Conservation (phyloP, 495 filamentous ascomycete genomes). For the Glonium stellatum region DNA sequence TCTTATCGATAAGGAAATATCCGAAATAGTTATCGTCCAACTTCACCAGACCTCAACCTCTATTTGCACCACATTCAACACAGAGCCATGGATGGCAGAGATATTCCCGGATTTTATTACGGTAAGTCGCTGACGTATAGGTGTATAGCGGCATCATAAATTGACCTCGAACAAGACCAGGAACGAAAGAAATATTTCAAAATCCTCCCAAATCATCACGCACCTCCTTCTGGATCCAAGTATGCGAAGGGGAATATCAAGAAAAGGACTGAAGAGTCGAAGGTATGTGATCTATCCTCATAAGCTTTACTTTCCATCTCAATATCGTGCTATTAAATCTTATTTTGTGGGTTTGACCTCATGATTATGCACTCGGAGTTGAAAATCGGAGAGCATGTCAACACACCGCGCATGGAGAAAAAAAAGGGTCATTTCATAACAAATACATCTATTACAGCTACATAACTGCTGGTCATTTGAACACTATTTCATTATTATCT, state of each 20-base stretch:
- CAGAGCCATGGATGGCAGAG: constrained; percentile 28
- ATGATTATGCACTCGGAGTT: too few species aligned
- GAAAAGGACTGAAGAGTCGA: constrained; percentile 33
- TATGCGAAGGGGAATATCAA: constrained; percentile 46
- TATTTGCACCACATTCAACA: not conserved
- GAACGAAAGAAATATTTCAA: constrained; percentile 56
- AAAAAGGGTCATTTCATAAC: too few species aligned
- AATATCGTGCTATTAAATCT: not conserved
- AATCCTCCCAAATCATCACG: constrained; percentile 46
- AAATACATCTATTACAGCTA: too few species aligned
- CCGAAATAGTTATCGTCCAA: constrained; percentile 6
- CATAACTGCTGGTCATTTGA: too few species aligned
- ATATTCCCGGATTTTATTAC: constrained; percentile 46
- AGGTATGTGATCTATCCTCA: not conserved
- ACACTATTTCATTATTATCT: too few species aligned
- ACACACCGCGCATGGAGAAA: too few species aligned
- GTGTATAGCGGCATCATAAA: not conserved
- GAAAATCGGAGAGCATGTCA: too few species aligned
- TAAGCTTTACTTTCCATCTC: not conserved
- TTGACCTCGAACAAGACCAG: constrained; percentile 33
- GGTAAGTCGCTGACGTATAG: constrained; percentile 27
- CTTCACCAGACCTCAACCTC: not conserved
- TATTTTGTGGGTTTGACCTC: not conserved
- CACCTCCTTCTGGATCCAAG: constrained; percentile 35
- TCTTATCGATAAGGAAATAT: constrained; percentile 13